Evolutionary conservation across 2,329 filamentous ascomycete species (phyloP).

Genomic region (Aspergillus niger): DNA sequence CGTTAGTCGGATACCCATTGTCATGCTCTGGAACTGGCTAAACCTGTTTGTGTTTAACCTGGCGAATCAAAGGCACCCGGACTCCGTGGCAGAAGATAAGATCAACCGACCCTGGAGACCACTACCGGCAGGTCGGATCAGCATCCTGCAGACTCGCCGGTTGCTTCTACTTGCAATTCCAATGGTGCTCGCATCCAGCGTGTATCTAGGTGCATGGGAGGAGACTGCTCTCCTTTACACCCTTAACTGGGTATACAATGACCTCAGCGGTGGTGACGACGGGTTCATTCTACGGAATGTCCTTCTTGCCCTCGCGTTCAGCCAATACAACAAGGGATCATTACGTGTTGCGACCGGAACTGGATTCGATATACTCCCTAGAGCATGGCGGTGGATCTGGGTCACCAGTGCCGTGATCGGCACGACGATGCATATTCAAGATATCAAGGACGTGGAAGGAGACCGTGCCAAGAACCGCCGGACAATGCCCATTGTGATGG

Average conservation of each 20-base stretch:
- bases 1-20: not conserved
- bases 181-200: slow-evolving; percentile 21
- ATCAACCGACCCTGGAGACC: slow-evolving; percentile 46
- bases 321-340: not conserved
- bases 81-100: slow-evolving; percentile 40
- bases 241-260: slow-evolving; percentile 47
- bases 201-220: slow-evolving; percentile 23
- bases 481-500: slow-evolving; percentile 5
- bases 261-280: slow-evolving; percentile 35
- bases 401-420: slow-evolving; percentile 24
- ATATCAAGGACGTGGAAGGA: slow-evolving; percentile 40
- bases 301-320: slow-evolving; percentile 21
- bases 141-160: slow-evolving; percentile 16
- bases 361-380: not conserved
- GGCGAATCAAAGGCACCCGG: slow-evolving; percentile 40
- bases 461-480: slow-evolving; percentile 25
- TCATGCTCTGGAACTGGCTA: slow-evolving; percentile 27
- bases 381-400: not conserved
- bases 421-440: slow-evolving; percentile 43
- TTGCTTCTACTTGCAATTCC: slow-evolving; percentile 30
- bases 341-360: not conserved
- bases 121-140: slow-evolving; percentile 32
- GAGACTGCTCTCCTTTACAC: slow-evolving; percentile 34
- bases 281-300: not conserved
- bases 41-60: not conserved